Evolutionary conservation across 257 asterid genomes (phyloP).

Genomic region (Solanum sejunctum): DNA sequence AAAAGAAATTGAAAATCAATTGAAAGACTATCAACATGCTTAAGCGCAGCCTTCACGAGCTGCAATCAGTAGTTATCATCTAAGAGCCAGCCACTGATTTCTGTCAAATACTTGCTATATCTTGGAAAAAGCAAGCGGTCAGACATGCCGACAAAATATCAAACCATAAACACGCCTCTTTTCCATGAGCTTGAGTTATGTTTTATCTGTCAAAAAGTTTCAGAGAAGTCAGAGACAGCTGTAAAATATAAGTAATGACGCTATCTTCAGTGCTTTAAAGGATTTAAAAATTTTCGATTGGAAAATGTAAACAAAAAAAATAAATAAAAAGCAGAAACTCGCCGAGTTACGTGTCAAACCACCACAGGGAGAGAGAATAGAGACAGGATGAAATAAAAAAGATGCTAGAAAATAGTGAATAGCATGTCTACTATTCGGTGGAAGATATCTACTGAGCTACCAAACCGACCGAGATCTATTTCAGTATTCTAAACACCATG

Average conservation of each 20-base stretch:
- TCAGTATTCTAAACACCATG: not conserved
- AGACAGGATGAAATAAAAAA: not conserved
- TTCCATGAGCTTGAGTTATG: conserved; percentile 7
- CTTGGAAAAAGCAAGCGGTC: conserved; percentile 11
- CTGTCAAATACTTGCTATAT: conserved; percentile 6
- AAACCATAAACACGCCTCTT: not conserved
- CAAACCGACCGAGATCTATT: not conserved
- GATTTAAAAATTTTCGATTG: not conserved
- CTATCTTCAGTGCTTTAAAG: not conserved
- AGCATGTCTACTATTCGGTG: not conserved
- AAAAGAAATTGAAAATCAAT: conserved; percentile 50
- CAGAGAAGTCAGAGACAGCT: conserved; percentile 4
- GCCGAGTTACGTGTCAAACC: not conserved
- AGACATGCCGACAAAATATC: not conserved
- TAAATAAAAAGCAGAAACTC: not conserved
- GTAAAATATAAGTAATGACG: not conserved
- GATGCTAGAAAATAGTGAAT: not conserved
- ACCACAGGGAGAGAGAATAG: not conserved
- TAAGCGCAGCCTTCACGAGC: conserved; percentile 85
- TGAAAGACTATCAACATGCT: conserved; percentile 78
- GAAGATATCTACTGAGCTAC: not conserved
- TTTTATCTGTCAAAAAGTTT: conserved; percentile 21
- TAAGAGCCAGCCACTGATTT: conserved; percentile 30
- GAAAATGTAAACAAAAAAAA: not conserved
- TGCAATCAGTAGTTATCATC: conserved; percentile 68